Evolutionary conservation across 2,329 filamentous ascomycete species (phyloP).

Genomic region (Raffaelea arxii): DNA sequence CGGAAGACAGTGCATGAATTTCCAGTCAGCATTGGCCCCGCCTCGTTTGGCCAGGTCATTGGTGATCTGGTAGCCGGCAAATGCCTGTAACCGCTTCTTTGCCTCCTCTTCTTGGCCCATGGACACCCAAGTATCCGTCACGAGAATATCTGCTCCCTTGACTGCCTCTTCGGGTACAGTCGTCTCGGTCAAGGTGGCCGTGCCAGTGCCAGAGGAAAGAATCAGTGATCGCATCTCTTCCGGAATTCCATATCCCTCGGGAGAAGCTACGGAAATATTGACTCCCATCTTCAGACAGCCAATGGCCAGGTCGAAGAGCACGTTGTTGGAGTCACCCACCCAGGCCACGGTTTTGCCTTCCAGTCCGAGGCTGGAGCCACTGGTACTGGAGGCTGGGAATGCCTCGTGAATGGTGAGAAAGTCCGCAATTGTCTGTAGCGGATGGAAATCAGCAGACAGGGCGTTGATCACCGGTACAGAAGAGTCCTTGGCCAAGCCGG

Average conservation of each 20-base stretch:
- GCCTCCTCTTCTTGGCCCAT: constrained; percentile 94
- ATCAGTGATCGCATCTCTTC: constrained; percentile 65
- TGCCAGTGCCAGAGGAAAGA: constrained; percentile 42
- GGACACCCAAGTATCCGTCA: constrained; percentile 96
- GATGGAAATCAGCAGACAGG: constrained; percentile 84
- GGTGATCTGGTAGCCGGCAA: constrained; percentile 87
- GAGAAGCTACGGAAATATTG: constrained; percentile 78
- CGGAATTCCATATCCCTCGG: constrained; percentile 75
- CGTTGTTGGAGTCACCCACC: constrained; percentile 96
- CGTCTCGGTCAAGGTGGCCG: constrained; percentile 65
- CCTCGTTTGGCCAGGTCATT: constrained; percentile 72
- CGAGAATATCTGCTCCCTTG: constrained; percentile 76
- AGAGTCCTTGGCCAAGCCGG: constrained; percentile 60
- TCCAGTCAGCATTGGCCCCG: constrained; percentile 82
- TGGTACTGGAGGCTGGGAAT: constrained; percentile 41
- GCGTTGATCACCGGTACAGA: constrained; percentile 78
- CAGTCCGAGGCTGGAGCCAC: constrained; percentile 48
- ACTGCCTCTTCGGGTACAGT: constrained; percentile 75
- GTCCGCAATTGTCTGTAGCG: constrained; percentile 88
- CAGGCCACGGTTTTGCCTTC: constrained; percentile 86
- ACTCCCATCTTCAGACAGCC: constrained; percentile 81
- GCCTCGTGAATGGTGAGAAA: constrained; percentile 82
- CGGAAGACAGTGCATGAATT: constrained; percentile 97
- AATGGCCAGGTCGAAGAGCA: constrained; percentile 87
- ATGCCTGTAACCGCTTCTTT: constrained; percentile 66